phyloP scores from a whole-genome alignment of 805 yeast species.

The Saccharomycopsis olivae region DNA sequence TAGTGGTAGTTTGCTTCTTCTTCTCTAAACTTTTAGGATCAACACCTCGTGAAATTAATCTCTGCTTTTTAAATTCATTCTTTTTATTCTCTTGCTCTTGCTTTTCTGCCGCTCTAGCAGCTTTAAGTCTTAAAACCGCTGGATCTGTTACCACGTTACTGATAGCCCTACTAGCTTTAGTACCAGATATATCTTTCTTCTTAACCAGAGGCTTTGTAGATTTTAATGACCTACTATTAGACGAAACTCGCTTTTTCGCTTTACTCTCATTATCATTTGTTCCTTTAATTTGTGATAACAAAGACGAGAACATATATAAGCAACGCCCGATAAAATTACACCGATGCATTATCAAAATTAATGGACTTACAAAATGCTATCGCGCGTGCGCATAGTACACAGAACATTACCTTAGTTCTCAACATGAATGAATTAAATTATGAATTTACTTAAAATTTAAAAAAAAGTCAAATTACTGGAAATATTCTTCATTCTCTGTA shows the following conservation, averaged over 20 bases:
- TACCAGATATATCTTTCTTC: not conserved
- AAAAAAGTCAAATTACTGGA: slow-evolving; percentile 8
- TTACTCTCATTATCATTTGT: too few species aligned
- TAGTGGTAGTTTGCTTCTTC: not conserved
- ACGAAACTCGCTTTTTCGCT: too few species aligned
- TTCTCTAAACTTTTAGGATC: slow-evolving; percentile 7
- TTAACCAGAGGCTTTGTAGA: not conserved
- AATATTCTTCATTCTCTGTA: slow-evolving; percentile 8
- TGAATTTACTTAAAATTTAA: too few species aligned
- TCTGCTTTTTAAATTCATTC: slow-evolving; percentile 3
- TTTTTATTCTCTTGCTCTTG: slow-evolving; percentile 24
- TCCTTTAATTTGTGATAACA: slow-evolving; percentile 8
- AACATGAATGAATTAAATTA: too few species aligned
- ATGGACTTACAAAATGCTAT: too few species aligned
- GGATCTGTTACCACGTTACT: too few species aligned
- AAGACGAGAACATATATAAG: slow-evolving; percentile 2
- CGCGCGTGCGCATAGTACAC: too few species aligned
- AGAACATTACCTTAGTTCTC: too few species aligned
- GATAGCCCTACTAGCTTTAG: too few species aligned
- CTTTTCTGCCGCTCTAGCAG: slow-evolving; percentile 48
- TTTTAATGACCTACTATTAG: too few species aligned
- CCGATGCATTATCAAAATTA: too few species aligned
- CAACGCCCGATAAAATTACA: too few species aligned
- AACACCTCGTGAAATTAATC: slow-evolving; percentile 6
- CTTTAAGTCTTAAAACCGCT: slow-evolving; percentile 60